phyloP scores from a whole-genome alignment of 768 basidiomycete species.

The Kwoniella dejecticola region DNA sequence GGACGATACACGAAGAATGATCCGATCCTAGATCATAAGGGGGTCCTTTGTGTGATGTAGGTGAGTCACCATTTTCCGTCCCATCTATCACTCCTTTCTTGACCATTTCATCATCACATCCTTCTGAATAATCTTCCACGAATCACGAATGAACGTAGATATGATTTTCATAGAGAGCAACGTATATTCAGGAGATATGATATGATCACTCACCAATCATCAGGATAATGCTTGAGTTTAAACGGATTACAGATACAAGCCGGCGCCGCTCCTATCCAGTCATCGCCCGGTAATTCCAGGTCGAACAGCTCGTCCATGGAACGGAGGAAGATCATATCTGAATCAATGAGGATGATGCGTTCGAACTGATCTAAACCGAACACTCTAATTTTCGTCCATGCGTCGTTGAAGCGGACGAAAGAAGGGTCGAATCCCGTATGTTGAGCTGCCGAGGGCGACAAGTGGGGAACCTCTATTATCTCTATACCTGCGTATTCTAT shows the following conservation, averaged over 20 bases:
- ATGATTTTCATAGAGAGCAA: no score
- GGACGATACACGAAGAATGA: no score
- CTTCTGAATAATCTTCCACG: no score
- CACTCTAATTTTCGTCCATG: slow-evolving; percentile 65
- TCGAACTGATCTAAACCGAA: slow-evolving; percentile 57
- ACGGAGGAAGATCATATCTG: slow-evolving; percentile 52
- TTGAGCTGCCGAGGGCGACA: slow-evolving; percentile 35
- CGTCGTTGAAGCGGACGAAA: slow-evolving; percentile 62
- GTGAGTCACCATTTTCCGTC: no score
- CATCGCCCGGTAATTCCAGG: slow-evolving; percentile 53
- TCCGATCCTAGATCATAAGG: no score
- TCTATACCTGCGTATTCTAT: slow-evolving; percentile 63
- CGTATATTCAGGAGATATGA: no score
- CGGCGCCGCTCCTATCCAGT: slow-evolving; percentile 83
- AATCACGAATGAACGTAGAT: no score
- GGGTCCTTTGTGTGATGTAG: no score
- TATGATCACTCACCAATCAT: slow-evolving; percentile 67
- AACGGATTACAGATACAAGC: slow-evolving; percentile 94
- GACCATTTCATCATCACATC: not conserved
- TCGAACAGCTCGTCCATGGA: slow-evolving; percentile 53
- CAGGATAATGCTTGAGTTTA: slow-evolving; percentile 78
- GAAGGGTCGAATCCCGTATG: slow-evolving; percentile 62
- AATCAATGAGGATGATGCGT: slow-evolving; percentile 49
- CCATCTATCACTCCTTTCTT: no score
- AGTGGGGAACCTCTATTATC: slow-evolving; percentile 41